Base-by-base conservation (phyloP, 768 basidiomycete genomes). In the Tricholoma sp. region DNA sequence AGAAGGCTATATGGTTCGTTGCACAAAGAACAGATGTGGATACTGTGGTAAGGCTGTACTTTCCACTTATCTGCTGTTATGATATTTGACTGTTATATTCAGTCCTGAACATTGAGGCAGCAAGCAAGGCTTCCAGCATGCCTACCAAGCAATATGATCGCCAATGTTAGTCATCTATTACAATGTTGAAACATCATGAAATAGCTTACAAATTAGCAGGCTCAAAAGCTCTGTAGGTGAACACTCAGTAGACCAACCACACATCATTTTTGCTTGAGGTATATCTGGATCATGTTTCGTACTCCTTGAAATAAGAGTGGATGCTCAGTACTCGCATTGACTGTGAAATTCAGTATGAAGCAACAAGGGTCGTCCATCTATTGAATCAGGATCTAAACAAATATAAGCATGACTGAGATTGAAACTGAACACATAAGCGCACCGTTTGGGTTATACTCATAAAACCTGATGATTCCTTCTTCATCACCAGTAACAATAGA, bases 391-490 rank as follows among this genome's bases (percentile, higher is more conserved):
- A 73, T 97, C 96, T 81, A 50, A 20, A 1, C 36, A 24, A 12
- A 15, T 33, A 17, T 24, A 44, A 15, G 3, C 39, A 48, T 59
- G 13, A 52, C 44, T 52, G 33, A 37, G 8, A 52, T 45, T 17
- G 32, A 41, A n/a, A 39, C 24, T 32, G 32, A 56, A 17, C 37
- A 7, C 10, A 32, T 48, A 20, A 39, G 63, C 73, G 48, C 68
- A 94, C 96, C 91, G 53, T 81, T 76, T 12, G 97, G 94, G 65
- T 94, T 91, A 66, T 92, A 98, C 60, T 91, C 86, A 63, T 94
- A 85, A 52, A 95, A 65, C 28, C 94, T 80, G 33, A 98, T 66
- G 10, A 91, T 81, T 2, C 96, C 96, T 13, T 90, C 84, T 61
- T 89, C 88, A 65, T 98, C 97, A 47, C 86, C 80, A 0, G 88